Evolutionary conservation across 2,329 filamentous ascomycete genomes (phyloP), one percentile per base, ranked within the genome.

Genomic region (Emmonsiellopsis sp.): DNA sequence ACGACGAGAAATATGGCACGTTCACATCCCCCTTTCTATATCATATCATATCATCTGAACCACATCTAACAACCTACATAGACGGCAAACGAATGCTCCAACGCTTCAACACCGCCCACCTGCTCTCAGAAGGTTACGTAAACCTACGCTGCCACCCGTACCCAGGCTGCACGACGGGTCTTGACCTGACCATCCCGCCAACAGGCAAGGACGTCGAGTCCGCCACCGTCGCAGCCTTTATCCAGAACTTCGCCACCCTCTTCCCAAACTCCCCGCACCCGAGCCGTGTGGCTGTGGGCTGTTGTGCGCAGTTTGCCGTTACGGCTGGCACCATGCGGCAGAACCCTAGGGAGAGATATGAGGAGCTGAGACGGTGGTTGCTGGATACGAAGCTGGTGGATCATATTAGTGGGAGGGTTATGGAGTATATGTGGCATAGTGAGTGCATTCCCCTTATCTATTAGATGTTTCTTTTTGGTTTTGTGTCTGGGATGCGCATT

Each of bases 401-500:
- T 61, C 73, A 74, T 17, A 65, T 77, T 32, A 82, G 76, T 36
- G 82, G 82, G 2, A 70, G 82, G 13, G 74, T 85, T 2, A 75
- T 84, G 63, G 83, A 86, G 62, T 85, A 83, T 60, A 67, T 82
- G 27, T 86, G 83, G 82, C 83, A 86, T 63, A 74, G 80, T 66
- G 73, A 55, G 14, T 5, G 5, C 40, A 34, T 10, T 21, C 13
- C 11, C 44, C 27, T 7, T 33, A 32, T 6, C 48, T 47, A 1
- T 39, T 9, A 49, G 52, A 61, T 40, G 60, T 61, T 51, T 17
- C 17, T 17, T 17, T 17, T 17, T 17, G 17, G 17, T 17, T 17
- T 17, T 17, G 17, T 17, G 17, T 17, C 17, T 17, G 17, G 17
- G 17, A 17, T 17, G 17, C 17, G 17, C 13, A 32, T 58, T 36